A percentile compares a stretch with the other conserved stretches of the same genome.
Conservation (phyloP, 192 early-diverging fungal species). For the Backusella circina region DNA sequence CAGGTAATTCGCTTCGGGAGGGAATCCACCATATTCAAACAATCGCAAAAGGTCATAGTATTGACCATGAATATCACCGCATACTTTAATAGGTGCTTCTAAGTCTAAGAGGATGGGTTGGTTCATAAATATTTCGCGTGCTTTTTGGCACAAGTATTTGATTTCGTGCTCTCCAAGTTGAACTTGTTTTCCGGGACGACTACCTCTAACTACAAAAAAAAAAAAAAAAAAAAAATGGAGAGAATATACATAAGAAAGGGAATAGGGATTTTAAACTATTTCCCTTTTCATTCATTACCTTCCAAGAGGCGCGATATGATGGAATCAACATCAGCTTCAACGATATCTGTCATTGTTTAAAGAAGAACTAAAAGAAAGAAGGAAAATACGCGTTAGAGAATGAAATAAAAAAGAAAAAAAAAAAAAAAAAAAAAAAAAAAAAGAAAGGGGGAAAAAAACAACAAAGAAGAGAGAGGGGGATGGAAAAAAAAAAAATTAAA, state of each 20-base stretch:
- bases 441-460: background rate
- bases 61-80: slow-evolving; percentile 92
- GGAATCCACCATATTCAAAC: slow-evolving; percentile 93
- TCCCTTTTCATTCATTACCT: slow-evolving; percentile 19
- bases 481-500: background rate
- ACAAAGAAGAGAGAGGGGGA: background rate
- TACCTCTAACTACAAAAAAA: slow-evolving; percentile 74
- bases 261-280: no score
- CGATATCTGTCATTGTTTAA: slow-evolving; percentile 16
- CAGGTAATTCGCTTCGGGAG: slow-evolving; percentile 93
- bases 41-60: slow-evolving; percentile 86
- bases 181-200: slow-evolving; percentile 96
- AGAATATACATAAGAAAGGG: no score
- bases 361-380: no score
- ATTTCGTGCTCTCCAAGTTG: slow-evolving; percentile 94
- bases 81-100: slow-evolving; percentile 94
- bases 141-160: slow-evolving; percentile 89
- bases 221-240: background rate
- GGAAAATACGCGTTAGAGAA: background rate
- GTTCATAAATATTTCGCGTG: slow-evolving; percentile 92
- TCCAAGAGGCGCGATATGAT: slow-evolving; percentile 30
- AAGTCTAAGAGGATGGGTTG: slow-evolving; percentile 91
- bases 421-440: background rate
- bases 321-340: slow-evolving; percentile 25
- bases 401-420: background rate